These are phyloP conservation scores for Fusarium sp. DNA, from an alignment of 2,329 filamentous ascomycete species.

Conservation along the genomic window DNA sequence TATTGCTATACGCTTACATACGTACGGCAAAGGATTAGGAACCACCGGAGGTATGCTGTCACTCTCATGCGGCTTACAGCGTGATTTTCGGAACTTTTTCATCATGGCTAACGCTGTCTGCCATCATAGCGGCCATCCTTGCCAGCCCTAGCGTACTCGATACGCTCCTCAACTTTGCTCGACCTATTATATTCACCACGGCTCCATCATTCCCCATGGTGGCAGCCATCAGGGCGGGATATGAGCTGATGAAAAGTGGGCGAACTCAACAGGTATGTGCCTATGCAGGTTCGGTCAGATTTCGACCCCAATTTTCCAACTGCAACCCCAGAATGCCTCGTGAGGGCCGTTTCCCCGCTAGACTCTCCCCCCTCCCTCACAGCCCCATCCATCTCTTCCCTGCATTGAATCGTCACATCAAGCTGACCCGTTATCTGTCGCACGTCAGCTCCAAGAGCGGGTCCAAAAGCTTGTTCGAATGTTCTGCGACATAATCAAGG, in stretches of 20 bases:
- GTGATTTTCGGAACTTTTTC: neutral
- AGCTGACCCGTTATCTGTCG: neutral
- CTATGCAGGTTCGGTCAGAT: neutral
- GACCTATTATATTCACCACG: constrained; percentile 1
- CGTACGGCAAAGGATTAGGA: neutral
- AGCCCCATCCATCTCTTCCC: too few relatives aligned
- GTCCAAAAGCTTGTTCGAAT: constrained; percentile 1
- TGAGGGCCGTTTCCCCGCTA: neutral
- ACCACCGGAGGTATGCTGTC: neutral
- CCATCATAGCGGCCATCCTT: neutral
- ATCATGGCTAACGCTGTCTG: neutral
- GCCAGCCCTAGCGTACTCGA: neutral
- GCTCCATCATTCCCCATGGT: neutral
- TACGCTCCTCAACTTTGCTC: neutral
- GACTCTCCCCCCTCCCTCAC: too few relatives aligned
- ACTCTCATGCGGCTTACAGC: too few relatives aligned
- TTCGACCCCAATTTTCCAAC: too few relatives aligned
- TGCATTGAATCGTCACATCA: too few relatives aligned
- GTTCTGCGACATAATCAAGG: constrained; percentile 2
- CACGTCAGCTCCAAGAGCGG: neutral
- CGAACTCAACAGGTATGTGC: neutral
- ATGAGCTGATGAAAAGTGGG: neutral
- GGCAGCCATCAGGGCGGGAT: neutral
- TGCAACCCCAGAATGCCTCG: neutral
- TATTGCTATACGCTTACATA: neutral